Evolutionary conservation across 257 asterid species (phyloP).

Genomic region (Plantago major): DNA sequence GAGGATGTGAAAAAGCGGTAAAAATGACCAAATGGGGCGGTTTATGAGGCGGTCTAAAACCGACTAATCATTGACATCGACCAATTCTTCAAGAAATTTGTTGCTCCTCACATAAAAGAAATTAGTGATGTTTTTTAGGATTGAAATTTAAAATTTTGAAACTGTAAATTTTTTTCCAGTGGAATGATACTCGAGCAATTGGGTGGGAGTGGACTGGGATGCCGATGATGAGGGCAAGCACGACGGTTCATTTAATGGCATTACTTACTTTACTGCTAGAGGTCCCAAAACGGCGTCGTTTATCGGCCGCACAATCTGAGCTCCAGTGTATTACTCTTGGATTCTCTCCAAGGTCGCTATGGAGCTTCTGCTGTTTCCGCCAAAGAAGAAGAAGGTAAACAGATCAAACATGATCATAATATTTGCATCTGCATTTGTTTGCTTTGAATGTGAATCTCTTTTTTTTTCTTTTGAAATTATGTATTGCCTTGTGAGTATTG

Average conservation of each 20-base stretch:
- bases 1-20: no score
- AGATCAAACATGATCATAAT: not conserved
- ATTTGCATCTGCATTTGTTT: not conserved
- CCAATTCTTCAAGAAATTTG: no score
- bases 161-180: no score
- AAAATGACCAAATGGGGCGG: no score
- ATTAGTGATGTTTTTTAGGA: no score
- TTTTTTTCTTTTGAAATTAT: no score
- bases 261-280: conserved; percentile 61
- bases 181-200: conserved; percentile 60
- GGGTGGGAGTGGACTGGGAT: conserved; percentile 98
- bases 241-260: conserved; percentile 71
- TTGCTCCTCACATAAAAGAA: no score
- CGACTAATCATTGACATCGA: no score
- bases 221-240: conserved; percentile 80
- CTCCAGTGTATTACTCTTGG: conserved; percentile 60
- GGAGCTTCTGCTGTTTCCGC: conserved; percentile 51
- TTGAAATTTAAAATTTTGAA: no score
- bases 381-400: conserved; percentile 73
- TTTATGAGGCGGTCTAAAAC: no score
- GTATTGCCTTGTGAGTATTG: no score
- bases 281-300: conserved; percentile 72
- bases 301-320: conserved; percentile 62
- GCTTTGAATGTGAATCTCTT: not conserved
- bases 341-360: conserved; percentile 77